Evolutionary conservation across 768 basidiomycete species (phyloP), one percentile per base, ranked within the genome.

Genomic region (Amanita thiersii): DNA sequence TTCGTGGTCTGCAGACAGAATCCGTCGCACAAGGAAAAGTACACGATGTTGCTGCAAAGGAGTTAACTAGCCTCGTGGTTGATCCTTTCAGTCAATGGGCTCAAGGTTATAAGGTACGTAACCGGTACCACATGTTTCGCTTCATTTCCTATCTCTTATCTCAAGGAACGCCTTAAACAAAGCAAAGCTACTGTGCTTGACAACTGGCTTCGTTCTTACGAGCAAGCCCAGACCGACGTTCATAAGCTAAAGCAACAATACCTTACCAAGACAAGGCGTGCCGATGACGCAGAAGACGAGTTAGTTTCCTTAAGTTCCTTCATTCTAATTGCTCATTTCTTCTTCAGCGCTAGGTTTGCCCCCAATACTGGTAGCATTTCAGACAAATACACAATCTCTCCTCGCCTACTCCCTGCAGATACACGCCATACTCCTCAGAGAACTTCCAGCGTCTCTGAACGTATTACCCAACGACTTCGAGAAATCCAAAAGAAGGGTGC

Each of bases 201-300:
- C 38, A 69, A 72, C 36, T 86, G 77, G 76, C 57, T 89, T 39
- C 69, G 68, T 30, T 65, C 73, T 2, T 93, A 91, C 50, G 85
- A 87, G 47, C 71, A 79, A 29, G 70, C 76, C 0, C 74, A 81
- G 18, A 68, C 59, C 15, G 81, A 86, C 40, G 83, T 88, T 4
- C 57, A 68, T 31, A 83, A 82, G 60, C 62, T 91, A 48, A 90
- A 86, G 61, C 72, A 80, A 39, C 69, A 76, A 40, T 94, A 94
- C 55, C 58, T 88, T 8, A 60, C 70, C 23, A 94, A 91, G 60
- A 81, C 76, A 0, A 76, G 87, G 40, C 75, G 76, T 29, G 91
- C 92, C 11, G 92, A 96, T 52, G 92, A 96, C 55, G 82, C 84
- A 5, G 90, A 90, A 57, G 92, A 96, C 57, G 91, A 94, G 92